Conservation (phyloP, 2,329 filamentous ascomycete genomes). For the Neospermospora avenae region DNA sequence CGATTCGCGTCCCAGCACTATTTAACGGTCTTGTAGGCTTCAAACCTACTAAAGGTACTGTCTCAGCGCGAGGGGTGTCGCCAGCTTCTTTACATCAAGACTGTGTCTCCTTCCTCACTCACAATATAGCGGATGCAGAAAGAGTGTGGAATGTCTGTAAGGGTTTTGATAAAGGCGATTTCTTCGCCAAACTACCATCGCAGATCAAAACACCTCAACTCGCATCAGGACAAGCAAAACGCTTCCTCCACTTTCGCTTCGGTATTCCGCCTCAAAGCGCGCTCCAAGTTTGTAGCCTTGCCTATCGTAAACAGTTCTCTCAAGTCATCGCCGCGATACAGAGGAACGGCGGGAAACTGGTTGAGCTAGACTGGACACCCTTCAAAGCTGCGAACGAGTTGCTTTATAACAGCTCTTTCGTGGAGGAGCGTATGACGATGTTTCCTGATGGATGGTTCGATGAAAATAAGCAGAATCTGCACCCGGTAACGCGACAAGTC, state of each 20-base stretch:
- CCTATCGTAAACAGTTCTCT: slow-evolving; percentile 42
- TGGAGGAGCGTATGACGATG: slow-evolving; percentile 47
- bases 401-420: slow-evolving; percentile 51
- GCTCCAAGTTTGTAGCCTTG: slow-evolving; percentile 41
- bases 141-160: slow-evolving; percentile 46
- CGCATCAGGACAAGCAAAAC: neutral
- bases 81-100: slow-evolving; percentile 53
- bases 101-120: slow-evolving; percentile 48
- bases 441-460: slow-evolving; percentile 39
- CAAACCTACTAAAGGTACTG: slow-evolving; percentile 48
- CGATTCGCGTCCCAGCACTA: slow-evolving; percentile 47
- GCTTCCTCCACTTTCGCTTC: slow-evolving; percentile 45
- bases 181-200: slow-evolving; percentile 46
- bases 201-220: slow-evolving; percentile 8
- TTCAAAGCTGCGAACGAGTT: slow-evolving; percentile 49
- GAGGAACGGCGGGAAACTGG: slow-evolving; percentile 34
- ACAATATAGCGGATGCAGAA: slow-evolving; percentile 44
- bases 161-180: slow-evolving; percentile 45
- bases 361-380: slow-evolving; percentile 40
- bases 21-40: slow-evolving; percentile 49
- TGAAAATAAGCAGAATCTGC: slow-evolving; percentile 46
- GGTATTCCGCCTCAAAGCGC: slow-evolving; percentile 45
- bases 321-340: slow-evolving; percentile 40
- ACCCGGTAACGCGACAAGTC: slow-evolving; percentile 47
- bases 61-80: slow-evolving; percentile 44